Percentiles rank a stretch among this genome's conserved stretches.
Conservation (phyloP, 768 basidiomycete genomes). For the Lyophyllum atratum region DNA sequence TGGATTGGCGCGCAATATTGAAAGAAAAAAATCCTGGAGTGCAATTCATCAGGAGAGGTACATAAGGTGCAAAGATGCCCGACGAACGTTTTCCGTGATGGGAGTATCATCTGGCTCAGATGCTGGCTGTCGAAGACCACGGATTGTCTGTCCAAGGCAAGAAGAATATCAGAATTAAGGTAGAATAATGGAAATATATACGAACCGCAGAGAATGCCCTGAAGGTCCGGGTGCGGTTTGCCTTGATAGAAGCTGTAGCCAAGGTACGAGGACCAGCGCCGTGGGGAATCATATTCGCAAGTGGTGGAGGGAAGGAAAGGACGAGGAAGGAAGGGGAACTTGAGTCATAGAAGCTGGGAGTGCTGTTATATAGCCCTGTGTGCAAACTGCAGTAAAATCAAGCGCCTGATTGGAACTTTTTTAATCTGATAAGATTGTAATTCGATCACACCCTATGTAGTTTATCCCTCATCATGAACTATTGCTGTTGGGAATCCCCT, state of each 20-base stretch:
- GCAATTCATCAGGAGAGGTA: constrained; percentile 10
- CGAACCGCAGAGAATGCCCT: constrained; percentile 61
- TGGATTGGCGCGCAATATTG: constrained; percentile 90
- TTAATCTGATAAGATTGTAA: constrained; percentile 32
- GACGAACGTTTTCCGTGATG: constrained; percentile 52
- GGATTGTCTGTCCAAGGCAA: constrained; percentile 43
- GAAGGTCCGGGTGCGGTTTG: constrained; percentile 41
- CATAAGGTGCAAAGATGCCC: constrained; percentile 8
- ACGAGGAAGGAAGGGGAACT: constrained; percentile 20
- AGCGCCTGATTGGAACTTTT: constrained; percentile 14
- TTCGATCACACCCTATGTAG: constrained; percentile 1
- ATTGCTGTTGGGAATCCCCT: constrained; percentile 5
- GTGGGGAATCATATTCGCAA: constrained; percentile 38
- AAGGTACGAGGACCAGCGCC: constrained; percentile 31
- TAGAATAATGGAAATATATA: constrained; percentile 10
- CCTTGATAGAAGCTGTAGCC: constrained; percentile 32
- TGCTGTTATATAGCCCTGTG: constrained; percentile 31
- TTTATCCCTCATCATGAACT: neutral
- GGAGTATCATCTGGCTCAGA: constrained; percentile 39
- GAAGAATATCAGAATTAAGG: constrained; percentile 13
- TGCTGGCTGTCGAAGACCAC: constrained; percentile 35
- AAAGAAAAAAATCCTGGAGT: constrained; percentile 90
- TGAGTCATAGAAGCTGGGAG: constrained; percentile 29
- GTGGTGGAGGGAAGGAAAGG: constrained; percentile 12
- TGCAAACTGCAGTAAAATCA: constrained; percentile 20